Evolutionary conservation across 2,329 filamentous ascomycete species (phyloP), one percentile per base, ranked within the genome.

Genomic region (Hypocreales sp.): DNA sequence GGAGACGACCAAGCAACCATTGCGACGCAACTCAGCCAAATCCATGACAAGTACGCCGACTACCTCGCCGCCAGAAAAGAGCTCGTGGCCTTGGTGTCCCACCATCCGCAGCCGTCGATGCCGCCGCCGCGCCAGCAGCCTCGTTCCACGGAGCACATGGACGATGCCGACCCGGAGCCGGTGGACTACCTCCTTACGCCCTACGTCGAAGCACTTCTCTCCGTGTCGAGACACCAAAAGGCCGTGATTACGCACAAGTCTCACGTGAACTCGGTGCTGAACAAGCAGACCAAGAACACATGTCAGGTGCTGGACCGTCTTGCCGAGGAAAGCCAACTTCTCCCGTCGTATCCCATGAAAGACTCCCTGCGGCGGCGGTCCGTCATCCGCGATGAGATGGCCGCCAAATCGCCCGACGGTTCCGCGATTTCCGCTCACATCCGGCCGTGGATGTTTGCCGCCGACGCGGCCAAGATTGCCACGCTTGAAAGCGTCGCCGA

Each of bases 301-400:
- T 51, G 53, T 28, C 60, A 67, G 41, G 43, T 51, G 2, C 49
- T 77, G 7, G 58, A 61, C 26, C 66, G 61, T 31, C 51, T 77
- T 3, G 58, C 62, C 8, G 64, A 76, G 26, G 71, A 76, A 41
- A 77, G 72, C 39, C 68, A 72, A 35, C 50, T 78, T 11, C 55
- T 78, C 9, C 62, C 61, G 2, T 49, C 55, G 7, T 58, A 72
- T 35, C 60, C 66, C 1, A 48, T 57, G 37, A 53, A 58, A 4
- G 45, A 41, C 13, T 41, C 44, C 3, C 31, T 32, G 6, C 51
- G 48, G 22, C 38, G 46, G 11, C 48, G 52, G 14, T 47, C 49
- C n/a, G 55, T 56, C 22, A 55, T 65, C 27, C 54, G 51, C n/a
- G 53, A 60, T n/a, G 56, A 55, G 5, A 46, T 60, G 15, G 46